Percentiles rank a stretch among this genome's conserved stretches.
phyloP scores from a whole-genome alignment of 1,139 yeast genomes.

The Protomyces macrosporus region DNA sequence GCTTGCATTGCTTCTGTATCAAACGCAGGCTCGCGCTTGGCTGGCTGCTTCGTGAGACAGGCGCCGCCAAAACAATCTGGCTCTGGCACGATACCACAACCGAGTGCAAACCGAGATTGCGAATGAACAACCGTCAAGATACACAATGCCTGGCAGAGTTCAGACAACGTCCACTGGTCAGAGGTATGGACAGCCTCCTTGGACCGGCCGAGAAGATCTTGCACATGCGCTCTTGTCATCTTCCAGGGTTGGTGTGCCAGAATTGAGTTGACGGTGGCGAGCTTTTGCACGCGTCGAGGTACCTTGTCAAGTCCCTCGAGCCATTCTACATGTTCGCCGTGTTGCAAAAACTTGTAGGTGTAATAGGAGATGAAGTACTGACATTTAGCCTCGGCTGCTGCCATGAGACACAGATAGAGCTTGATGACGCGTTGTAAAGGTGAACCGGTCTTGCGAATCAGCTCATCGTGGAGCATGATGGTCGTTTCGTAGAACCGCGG shows the following conservation, averaged over 20 bases:
- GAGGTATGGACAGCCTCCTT: conserved; percentile 13
- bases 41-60: not conserved
- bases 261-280: conserved; percentile 25
- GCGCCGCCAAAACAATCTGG: conserved; percentile 28
- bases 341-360: conserved; percentile 18
- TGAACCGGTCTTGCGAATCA: conserved; percentile 24
- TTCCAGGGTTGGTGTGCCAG: conserved; percentile 31
- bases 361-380: conserved; percentile 28
- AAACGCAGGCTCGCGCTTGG: not conserved
- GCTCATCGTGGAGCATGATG: conserved; percentile 21
- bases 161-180: conserved; percentile 27
- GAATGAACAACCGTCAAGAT: conserved; percentile 27
- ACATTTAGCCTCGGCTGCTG: conserved; percentile 28
- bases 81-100: conserved; percentile 29
- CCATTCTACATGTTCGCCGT: conserved; percentile 29
- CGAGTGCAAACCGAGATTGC: conserved; percentile 26
- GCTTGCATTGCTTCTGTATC: not conserved
- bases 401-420: conserved; percentile 30
- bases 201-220: conserved; percentile 20
- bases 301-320: conserved; percentile 29
- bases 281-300: conserved; percentile 27
- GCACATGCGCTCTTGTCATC: conserved; percentile 20
- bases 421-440: conserved; percentile 26
- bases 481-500: conserved; percentile 27
- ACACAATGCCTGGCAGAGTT: conserved; percentile 27